Conservation (phyloP, 371 early-diverging fungal species). For the Mortierella sp. region DNA sequence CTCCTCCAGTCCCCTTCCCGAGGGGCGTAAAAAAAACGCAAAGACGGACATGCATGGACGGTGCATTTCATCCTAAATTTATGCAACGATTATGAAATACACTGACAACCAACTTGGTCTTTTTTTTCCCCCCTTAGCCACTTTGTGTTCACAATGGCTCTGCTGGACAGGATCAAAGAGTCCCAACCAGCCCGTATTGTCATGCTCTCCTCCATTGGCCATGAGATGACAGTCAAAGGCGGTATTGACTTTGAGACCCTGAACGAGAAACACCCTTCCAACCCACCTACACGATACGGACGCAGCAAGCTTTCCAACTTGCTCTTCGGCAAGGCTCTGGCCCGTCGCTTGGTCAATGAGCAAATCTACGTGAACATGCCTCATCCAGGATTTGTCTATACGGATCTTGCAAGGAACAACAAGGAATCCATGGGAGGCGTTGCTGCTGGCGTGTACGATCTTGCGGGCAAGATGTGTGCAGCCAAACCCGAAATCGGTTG, state of each 20-base stretch:
- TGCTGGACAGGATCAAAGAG: slow-evolving; percentile 70
- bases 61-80: too few relatives aligned
- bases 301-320: slow-evolving; percentile 73
- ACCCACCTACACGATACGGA: slow-evolving; percentile 43
- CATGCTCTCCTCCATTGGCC: slow-evolving; percentile 43
- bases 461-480: slow-evolving; percentile 34
- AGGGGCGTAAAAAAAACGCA: too few relatives aligned
- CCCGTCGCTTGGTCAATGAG: slow-evolving; percentile 42
- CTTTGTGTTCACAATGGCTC: slow-evolving; percentile 71
- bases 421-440: slow-evolving; percentile 24
- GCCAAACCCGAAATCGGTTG: slow-evolving; percentile 57
- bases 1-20: too few relatives aligned
- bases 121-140: slow-evolving; percentile 59
- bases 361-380: slow-evolving; percentile 42
- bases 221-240: slow-evolving; percentile 33
- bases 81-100: too few relatives aligned
- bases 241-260: slow-evolving; percentile 53
- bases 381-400: slow-evolving; percentile 50
- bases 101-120: background rate
- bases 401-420: slow-evolving; percentile 35
- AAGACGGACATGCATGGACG: too few relatives aligned
- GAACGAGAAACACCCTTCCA: slow-evolving; percentile 32
- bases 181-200: slow-evolving; percentile 64
- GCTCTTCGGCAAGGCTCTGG: slow-evolving; percentile 66
- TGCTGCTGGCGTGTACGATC: slow-evolving; percentile 15